These are phyloP conservation scores for Aspergillus sp. DNA, from an alignment of 2,329 filamentous ascomycete species.

Conservation along the genomic window DNA sequence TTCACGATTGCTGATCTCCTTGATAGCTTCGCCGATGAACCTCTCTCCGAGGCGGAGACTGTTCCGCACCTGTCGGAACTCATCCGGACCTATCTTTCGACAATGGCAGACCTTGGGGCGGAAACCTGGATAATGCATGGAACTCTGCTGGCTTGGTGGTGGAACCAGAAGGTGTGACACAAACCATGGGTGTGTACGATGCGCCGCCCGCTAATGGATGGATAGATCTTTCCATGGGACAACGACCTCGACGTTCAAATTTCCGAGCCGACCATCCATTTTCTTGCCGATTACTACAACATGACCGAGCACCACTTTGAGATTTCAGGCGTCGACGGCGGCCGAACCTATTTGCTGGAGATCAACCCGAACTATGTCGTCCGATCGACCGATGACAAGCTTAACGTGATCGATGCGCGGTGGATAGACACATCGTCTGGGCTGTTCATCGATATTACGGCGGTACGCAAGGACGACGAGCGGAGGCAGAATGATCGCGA, in stretches of 20 bases:
- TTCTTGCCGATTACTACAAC: slow-evolving; percentile 61
- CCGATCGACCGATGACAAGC: slow-evolving; percentile 46
- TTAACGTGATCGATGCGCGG: slow-evolving; percentile 61
- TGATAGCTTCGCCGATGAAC: slow-evolving; percentile 49
- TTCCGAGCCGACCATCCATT: slow-evolving; percentile 56
- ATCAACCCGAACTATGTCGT: slow-evolving; percentile 59
- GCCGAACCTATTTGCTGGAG: slow-evolving; percentile 57
- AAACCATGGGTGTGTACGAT: not conserved
- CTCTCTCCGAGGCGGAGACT: slow-evolving; percentile 51
- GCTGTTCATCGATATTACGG: slow-evolving; percentile 64
- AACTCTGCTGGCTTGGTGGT: slow-evolving; percentile 63
- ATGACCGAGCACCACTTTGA: slow-evolving; percentile 59
- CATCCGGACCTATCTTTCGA: slow-evolving; percentile 57
- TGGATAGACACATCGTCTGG: slow-evolving; percentile 63
- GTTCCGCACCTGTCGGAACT: slow-evolving; percentile 52
- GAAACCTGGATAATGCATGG: slow-evolving; percentile 68
- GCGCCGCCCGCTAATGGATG: slow-evolving; percentile 11
- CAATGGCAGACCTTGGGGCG: slow-evolving; percentile 58
- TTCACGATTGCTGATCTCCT: slow-evolving; percentile 16
- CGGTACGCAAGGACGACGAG: slow-evolving; percentile 51
- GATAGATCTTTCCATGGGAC: slow-evolving; percentile 61
- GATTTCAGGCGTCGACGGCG: slow-evolving; percentile 36
- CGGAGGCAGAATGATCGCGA: slow-evolving; percentile 39
- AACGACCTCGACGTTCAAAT: slow-evolving; percentile 63
- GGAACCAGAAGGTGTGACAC: slow-evolving; percentile 53